Evolutionary conservation across 2,329 filamentous ascomycete species (phyloP), one percentile per base, ranked within the genome.

Genomic region (Helotiales sp.): DNA sequence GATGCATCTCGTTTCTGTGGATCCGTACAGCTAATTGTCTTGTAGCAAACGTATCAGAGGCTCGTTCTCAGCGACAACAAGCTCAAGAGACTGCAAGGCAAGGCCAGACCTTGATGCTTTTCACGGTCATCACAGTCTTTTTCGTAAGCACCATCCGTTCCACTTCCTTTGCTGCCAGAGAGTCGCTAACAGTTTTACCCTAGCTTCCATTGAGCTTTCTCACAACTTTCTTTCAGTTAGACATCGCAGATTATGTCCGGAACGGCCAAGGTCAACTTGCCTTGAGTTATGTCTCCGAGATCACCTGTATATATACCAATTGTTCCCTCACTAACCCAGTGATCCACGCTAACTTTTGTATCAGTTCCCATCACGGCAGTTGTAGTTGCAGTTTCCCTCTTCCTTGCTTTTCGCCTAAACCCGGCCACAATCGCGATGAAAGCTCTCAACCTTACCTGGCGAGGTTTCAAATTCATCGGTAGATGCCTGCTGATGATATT

Each of bases 21-120:
- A 7, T 24, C n/a, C n/a, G 7, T 11, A 8, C 22, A 24, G 40
- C 10, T 57, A 28, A 40, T 6, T 10, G 2, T 15, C 7, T 2
- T 1, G 3, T 10, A 58, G 54, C 54, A 15, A 58, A 58, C 6
- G 54, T 58, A 15, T 58, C 54, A 7, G 54, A 58, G 28, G 54
- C 54, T n/a, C 54, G 54, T 10, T 58, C 54, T 28, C 54, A 58
- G 26, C 54, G 54, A 43, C 54, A 58, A 43, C 54, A 58, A 24
- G 54, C 54, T 40, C 54, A 58, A 22, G 54, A 58, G 8, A 58
- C 54, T 58, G 54, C 54, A 10, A 40, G 54, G 28, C 54, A 58
- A 58, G 54, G 54, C 8, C 54, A 58, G 34, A 58, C 54, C 2
- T 28, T 58, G 54, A 58, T 58, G 54, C 54, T 58, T 58, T 58